Evolutionary conservation across 495 filamentous ascomycete species (phyloP).

Genomic region (Thermochaetoides thermophila): DNA sequence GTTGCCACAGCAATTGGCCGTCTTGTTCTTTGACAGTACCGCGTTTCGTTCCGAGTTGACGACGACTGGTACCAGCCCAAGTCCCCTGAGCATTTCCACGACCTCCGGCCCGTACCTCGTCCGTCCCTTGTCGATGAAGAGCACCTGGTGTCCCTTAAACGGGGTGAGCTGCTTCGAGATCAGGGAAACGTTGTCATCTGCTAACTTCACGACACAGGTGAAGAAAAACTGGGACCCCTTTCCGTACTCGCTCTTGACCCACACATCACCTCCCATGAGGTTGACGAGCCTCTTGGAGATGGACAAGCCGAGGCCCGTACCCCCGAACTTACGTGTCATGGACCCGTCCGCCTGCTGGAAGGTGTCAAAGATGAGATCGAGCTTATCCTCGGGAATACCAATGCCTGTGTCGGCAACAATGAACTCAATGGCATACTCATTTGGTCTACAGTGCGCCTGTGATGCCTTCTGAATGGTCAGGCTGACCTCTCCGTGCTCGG

Average conservation of each 20-base stretch:
- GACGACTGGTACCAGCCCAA: slow-evolving; percentile 71
- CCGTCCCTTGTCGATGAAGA: slow-evolving; percentile 90
- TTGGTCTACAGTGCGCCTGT: slow-evolving; percentile 39
- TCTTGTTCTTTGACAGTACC: too few relatives aligned
- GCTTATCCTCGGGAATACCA: slow-evolving; percentile 89
- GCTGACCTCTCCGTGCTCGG: slow-evolving; percentile 92
- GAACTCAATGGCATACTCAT: slow-evolving; percentile 91
- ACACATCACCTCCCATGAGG: slow-evolving; percentile 93
- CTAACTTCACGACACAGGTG: slow-evolving; percentile 83
- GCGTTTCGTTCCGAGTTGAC: slow-evolving; percentile 59
- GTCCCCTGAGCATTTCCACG: slow-evolving; percentile 58
- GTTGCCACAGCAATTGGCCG: too few relatives aligned
- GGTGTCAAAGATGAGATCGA: slow-evolving; percentile 96
- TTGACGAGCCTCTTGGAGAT: slow-evolving; percentile 94
- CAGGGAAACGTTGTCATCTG: slow-evolving; percentile 62
- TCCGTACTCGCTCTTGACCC: slow-evolving; percentile 89
- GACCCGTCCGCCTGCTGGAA: slow-evolving; percentile 99
- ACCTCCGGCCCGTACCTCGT: slow-evolving; percentile 69
- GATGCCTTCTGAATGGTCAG: slow-evolving; percentile 72
- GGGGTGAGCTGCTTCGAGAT: slow-evolving; percentile 75
- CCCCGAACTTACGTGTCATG: slow-evolving; percentile 92
- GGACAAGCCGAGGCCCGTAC: slow-evolving; percentile 86
- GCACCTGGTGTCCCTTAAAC: slow-evolving; percentile 81
- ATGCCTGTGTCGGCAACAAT: slow-evolving; percentile 96
- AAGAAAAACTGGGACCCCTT: slow-evolving; percentile 94